Base-by-base conservation (phyloP, 441 rosid genomes). In the Gossypium schwendimanii region DNA sequence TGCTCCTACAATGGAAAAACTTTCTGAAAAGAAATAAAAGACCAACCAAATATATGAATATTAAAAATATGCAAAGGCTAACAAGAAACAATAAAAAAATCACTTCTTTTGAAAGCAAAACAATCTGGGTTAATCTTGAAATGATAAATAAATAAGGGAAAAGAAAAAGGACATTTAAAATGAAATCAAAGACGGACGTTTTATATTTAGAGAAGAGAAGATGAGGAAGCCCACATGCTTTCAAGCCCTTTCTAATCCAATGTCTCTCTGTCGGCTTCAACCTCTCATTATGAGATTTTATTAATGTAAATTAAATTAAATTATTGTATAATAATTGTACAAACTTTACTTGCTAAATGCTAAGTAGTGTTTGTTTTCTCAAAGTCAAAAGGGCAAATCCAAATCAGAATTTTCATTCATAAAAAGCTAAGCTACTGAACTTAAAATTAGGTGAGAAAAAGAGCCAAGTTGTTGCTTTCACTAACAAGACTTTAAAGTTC, bases 191-290 rank as follows among this genome's bases (percentile, higher is more conserved):
- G 26, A 44, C 44, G 14, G 23, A 14, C 53, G 4, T 71, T 23
- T 63, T 77, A 66, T 71, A 59, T 31, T 33, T 66, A 23, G 31
- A 58, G 63, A 67, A 49, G 80, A 73, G 63, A 67, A 76, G 77
- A 74, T 39, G 55, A 28, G 53, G 70, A 65, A 78, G 84, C 87
- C 87, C 90, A 82, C 88, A 79, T 71, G 86, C 79, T 76, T 76
- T 75, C 79, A 70, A 74, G 55, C 64, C 60, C 74, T 73, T 80
- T 82, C 83, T 78, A 64, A 81, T 74, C 87, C 83, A 82, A 85
- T 85, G 83, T 84, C 82, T 73, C 77, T 64, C 45, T 81, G 77
- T 79, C 87, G 76, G 81, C 76, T 78, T 80, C 60, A 50, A 50
- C 10, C 60, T 10, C 28, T 68, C 47, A 17, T 28, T 68, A 52